Evolutionary conservation across 495 filamentous ascomycete genomes (phyloP), one percentile per base, ranked within the genome.

Genomic region (Daldinia loculata): DNA sequence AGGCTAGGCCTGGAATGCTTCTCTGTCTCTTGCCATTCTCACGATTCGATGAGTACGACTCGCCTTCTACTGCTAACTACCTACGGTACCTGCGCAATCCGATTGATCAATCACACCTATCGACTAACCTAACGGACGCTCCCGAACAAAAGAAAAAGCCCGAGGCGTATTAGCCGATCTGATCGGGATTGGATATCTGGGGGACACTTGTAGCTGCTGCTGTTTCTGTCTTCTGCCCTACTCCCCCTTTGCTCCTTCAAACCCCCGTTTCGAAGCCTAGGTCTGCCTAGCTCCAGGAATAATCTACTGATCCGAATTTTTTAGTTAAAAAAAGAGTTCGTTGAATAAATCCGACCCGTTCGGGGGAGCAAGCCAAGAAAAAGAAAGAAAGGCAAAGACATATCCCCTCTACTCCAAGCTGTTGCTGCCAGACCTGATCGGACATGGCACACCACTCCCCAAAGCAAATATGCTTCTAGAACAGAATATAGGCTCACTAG

Each of bases 331-430:
- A 66, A 45, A 36, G 39, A 66, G 41, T 56, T 60, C 56, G 56
- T 51, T 27, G 56, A 74, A 67, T 59, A 66, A 67, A 69, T 53
- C 43, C 27, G 41, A 57, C 67, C 55, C 32, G 45, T 41, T 70
- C 27, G 32, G 52, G 56, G 38, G 51, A 53, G 59, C 68, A 72
- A 69, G 58, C 60, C 68, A 74, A 75, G 27, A 53, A 48, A 53
- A 52, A 53, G 67, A 52, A 69, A 61, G 56, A 66, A 69, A 63
- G 64, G 60, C 63, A 67, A 74, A 67, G 52, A 59, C 51, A 32
- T 57, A 61, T 51, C 66, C 61, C 66, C 64, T 67, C 73, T 76
- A 76, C 75, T 77, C 69, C 75, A 76, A 75, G 63, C 66, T 63
- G 63, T 53, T 48, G 63, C 63, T 71, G 60, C 61, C 63, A 68